Base-by-base conservation (phyloP, 2,329 filamentous ascomycete species). In the Conoideocrella luteorostrata region DNA sequence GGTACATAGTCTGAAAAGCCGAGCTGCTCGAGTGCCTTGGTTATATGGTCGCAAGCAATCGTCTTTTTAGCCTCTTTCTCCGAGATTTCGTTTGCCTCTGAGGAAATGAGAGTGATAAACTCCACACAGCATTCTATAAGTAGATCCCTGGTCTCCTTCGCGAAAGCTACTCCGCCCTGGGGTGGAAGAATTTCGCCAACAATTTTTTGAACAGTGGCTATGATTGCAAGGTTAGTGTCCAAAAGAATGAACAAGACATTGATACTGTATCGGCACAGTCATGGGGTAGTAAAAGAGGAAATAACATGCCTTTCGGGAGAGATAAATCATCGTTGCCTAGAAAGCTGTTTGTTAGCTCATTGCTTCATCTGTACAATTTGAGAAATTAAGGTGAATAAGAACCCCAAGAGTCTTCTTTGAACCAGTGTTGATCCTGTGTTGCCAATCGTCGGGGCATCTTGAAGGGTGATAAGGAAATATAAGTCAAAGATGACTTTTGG, bases 11-110 rank as follows among this genome's bases (percentile, higher is more conserved):
- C 89, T 9, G 82, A 77, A 63, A 97, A 98, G 2, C 91, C 93
- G 17, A 98, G 78, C 57, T 95, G 87, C 56, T 91, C 86, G 33
- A 98, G 77, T 1, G 93, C 93, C 60, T 91, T 91, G 59, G 91
- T 94, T 56, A 98, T 94, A 69, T 98, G 93, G 58, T 98, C 93
- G 64, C 88, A 95, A 11, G 91, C 91, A 56, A 98, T 98, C 4
- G 93, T 98, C 77, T 98, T 98, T 73, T 98, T 98, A 39, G 90
- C 88, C 60, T 98, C 93, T 66, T 95, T 95, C 64, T 98, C 93
- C 11, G 90, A 94, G 52, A 98, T 98, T 58, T 98, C 93, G 66
- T 98, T 98, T 50, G 93, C 93, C 70, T 98, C 91, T 38, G 88
- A 95, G n/a, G 90, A 96, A 55, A 98, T 86, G 58, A 98, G 80